Evolutionary conservation across 768 basidiomycete species (phyloP).

Genomic region (Suillus subalutaceus): DNA sequence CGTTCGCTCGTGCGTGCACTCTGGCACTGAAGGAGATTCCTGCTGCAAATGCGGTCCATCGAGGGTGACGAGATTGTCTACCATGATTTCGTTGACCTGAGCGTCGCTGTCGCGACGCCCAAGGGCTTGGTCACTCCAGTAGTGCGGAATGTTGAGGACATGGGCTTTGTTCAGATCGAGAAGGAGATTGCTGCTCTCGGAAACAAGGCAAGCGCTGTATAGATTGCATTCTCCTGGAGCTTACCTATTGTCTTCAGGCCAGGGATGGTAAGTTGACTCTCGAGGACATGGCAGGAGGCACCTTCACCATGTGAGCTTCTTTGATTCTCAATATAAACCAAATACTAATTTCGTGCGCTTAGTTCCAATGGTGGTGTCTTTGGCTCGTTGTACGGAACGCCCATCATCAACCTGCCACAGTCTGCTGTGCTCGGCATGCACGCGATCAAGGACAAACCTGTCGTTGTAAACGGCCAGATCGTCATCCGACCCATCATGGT

Average conservation of each 20-base stretch:
- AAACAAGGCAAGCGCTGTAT: constrained; percentile 58
- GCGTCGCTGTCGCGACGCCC: constrained; percentile 95
- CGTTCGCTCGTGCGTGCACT: constrained; percentile 86
- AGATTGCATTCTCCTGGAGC: background rate
- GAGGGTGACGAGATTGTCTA: constrained; percentile 95
- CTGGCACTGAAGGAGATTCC: constrained; percentile 92
- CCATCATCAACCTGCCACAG: constrained; percentile 97
- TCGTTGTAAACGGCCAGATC: constrained; percentile 93
- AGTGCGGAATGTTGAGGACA: constrained; percentile 85
- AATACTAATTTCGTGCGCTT: constrained; percentile 8
- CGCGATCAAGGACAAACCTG: constrained; percentile 87
- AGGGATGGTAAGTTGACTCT: constrained; percentile 91
- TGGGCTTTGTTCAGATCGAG: constrained; percentile 92
- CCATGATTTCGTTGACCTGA: constrained; percentile 89
- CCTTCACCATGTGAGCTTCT: constrained; percentile 90
- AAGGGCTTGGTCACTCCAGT: constrained; percentile 98
- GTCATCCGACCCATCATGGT: constrained; percentile 98
- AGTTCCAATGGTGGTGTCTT: constrained; percentile 99
- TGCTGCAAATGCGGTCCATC: constrained; percentile 88
- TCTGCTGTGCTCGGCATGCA: constrained; percentile 97
- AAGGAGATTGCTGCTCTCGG: constrained; percentile 89
- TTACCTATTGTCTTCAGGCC: constrained; percentile 40
- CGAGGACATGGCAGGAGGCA: constrained; percentile 97
- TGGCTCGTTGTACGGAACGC: constrained; percentile 94
- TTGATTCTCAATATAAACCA: background rate